These are phyloP conservation scores for Fomitiporia mediterranea DNA, from an alignment of 1,284 basidiomycete genomes.

Conservation along the genomic window DNA sequence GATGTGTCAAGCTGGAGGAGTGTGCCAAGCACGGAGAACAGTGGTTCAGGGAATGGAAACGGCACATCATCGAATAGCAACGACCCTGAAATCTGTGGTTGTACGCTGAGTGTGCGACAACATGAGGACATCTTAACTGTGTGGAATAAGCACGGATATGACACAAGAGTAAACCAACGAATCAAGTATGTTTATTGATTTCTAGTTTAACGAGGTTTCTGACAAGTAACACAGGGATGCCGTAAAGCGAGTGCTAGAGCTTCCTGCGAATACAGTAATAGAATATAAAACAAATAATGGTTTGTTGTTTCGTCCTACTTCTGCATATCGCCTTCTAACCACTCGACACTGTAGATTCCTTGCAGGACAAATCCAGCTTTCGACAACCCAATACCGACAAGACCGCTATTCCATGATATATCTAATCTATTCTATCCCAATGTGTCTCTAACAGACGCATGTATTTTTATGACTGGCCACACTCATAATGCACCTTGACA, in stretches of 20 bases:
- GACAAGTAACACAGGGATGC: slow-evolving; percentile 59
- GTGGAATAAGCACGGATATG: slow-evolving; percentile 72
- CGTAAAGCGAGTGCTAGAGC: slow-evolving; percentile 59
- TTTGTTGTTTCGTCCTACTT: slow-evolving; percentile 30
- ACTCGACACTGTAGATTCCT: slow-evolving; percentile 55
- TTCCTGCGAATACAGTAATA: slow-evolving; percentile 69
- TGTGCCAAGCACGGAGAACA: slow-evolving; percentile 20
- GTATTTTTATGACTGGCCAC: neutral
- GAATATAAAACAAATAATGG: slow-evolving; percentile 86
- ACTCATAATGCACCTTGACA: neutral
- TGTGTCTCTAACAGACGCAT: neutral
- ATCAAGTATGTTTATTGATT: slow-evolving; percentile 52
- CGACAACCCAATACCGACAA: slow-evolving; percentile 33
- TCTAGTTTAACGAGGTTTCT: neutral
- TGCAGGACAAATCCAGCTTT: slow-evolving; percentile 81
- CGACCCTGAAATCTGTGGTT: slow-evolving; percentile 73
- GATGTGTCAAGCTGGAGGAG: slow-evolving; percentile 13
- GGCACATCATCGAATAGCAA: neutral
- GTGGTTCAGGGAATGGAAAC: neutral
- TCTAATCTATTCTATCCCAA: neutral
- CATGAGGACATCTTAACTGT: slow-evolving; percentile 79
- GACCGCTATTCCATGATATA: neutral
- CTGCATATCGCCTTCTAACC: neutral
- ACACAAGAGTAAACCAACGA: slow-evolving; percentile 61
- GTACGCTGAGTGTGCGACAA: slow-evolving; percentile 78